phyloP scores from a whole-genome alignment of 2,329 filamentous ascomycete genomes.

The Alternaria rosae region DNA sequence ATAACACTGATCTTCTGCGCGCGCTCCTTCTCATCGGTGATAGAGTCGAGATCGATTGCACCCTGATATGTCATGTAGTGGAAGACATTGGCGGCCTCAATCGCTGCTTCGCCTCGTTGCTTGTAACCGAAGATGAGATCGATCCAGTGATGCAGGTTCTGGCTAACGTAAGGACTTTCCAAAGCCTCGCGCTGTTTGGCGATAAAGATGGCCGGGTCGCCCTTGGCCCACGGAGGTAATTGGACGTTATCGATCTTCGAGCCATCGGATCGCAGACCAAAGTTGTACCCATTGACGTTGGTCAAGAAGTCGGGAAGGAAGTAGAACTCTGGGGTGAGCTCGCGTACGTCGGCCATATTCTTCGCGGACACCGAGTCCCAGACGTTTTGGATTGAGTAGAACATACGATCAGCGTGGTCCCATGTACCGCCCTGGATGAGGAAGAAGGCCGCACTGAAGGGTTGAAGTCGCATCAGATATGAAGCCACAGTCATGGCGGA shows the following conservation, averaged over 20 bases:
- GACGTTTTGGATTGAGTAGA: constrained; percentile 89
- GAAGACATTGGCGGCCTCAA: constrained; percentile 94
- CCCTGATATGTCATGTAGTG: constrained; percentile 95
- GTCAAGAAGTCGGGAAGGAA: constrained; percentile 92
- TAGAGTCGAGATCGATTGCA: constrained; percentile 89
- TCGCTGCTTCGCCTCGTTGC: constrained; percentile 88
- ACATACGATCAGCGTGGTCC: constrained; percentile 93
- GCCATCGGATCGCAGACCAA: constrained; percentile 83
- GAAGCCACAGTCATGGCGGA: constrained; percentile 99
- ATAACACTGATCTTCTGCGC: constrained; percentile 93
- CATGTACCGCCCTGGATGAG: constrained; percentile 94
- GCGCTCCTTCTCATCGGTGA: constrained; percentile 85
- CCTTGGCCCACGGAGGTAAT: constrained; percentile 96
- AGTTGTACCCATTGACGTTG: constrained; percentile 95
- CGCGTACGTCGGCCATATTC: constrained; percentile 92
- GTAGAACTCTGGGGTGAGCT: constrained; percentile 96
- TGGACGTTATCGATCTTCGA: constrained; percentile 83
- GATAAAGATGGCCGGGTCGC: constrained; percentile 94
- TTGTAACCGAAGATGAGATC: constrained; percentile 94
- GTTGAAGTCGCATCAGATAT: constrained; percentile 92
- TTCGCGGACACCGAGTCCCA: constrained; percentile 90
- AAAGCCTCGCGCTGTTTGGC: constrained; percentile 94
- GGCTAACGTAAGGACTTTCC: constrained; percentile 90
- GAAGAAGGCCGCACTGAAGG: constrained; percentile 95
- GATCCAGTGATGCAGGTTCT: constrained; percentile 92